Percentiles rank a stretch among this genome's conserved stretches.
These are phyloP conservation scores for Gyromitra esculenta DNA, from an alignment of 2,329 filamentous ascomycete genomes.

Conservation along the genomic window DNA sequence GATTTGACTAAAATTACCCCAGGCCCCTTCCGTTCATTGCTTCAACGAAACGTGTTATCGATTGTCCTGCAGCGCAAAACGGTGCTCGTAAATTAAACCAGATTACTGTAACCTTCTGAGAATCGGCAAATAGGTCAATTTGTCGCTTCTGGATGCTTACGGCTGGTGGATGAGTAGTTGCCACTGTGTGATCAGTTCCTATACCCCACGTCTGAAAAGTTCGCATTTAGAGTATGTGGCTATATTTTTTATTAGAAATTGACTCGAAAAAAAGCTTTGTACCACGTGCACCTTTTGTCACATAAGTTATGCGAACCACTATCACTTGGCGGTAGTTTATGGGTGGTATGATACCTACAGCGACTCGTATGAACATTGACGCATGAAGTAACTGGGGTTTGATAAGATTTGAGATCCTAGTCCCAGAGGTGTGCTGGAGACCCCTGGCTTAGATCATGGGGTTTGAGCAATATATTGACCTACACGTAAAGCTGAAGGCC, in stretches of 20 bases:
- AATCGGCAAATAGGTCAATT: neutral
- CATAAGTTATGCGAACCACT: too few species aligned
- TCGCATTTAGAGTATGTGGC: neutral
- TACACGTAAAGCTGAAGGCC: neutral
- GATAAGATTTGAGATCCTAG: neutral
- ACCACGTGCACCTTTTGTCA: too few species aligned
- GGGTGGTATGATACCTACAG: too few species aligned
- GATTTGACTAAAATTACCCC: constrained; percentile 1
- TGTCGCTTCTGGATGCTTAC: neutral
- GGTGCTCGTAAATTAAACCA: neutral
- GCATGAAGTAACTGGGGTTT: neutral
- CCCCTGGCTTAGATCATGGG: neutral
- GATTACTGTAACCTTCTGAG: neutral
- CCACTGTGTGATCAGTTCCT: too few species aligned
- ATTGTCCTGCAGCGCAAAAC: neutral
- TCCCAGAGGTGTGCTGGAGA: neutral
- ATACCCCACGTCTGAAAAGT: neutral
- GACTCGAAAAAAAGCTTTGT: neutral
- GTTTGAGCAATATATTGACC: neutral
- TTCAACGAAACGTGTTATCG: neutral
- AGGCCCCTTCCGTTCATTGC: neutral
- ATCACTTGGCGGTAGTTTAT: too few species aligned
- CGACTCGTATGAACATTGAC: neutral
- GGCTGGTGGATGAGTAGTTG: neutral
- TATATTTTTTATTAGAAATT: neutral